Conservation (phyloP, 768 basidiomycete species). For the Nidularia sp. region DNA sequence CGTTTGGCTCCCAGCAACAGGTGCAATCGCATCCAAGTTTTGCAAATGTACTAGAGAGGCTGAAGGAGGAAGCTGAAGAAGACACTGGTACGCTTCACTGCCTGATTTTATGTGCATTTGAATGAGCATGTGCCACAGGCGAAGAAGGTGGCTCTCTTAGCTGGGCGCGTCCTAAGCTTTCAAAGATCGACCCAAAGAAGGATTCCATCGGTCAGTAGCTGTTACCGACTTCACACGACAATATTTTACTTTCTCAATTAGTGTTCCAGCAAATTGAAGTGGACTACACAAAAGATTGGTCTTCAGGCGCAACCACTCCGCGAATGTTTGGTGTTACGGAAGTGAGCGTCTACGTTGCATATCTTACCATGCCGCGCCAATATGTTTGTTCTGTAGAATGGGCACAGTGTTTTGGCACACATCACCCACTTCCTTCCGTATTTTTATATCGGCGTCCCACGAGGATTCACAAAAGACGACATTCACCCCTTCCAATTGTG, state of each 20-base stretch:
- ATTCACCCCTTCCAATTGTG: conserved; percentile 48
- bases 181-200: conserved; percentile 48
- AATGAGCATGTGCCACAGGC: conserved; percentile 24
- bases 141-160: conserved; percentile 75
- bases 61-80: conserved; percentile 49
- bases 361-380: not conserved
- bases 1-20: conserved; percentile 34
- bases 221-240: not conserved
- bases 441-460: conserved; percentile 86
- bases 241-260: conserved; percentile 18
- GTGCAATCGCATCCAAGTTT: conserved; percentile 43
- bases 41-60: conserved; percentile 56
- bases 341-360: conserved; percentile 31
- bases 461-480: conserved; percentile 74
- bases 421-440: conserved; percentile 86
- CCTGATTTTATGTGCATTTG: not conserved
- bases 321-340: conserved; percentile 92
- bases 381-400: conserved; percentile 41
- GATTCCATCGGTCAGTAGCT: conserved; percentile 62
- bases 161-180: conserved; percentile 66
- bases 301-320: conserved; percentile 33
- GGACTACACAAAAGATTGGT: conserved; percentile 54
- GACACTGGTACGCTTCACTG: conserved; percentile 31
- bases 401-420: conserved; percentile 85
- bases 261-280: conserved; percentile 98